Evolutionary conservation across 345 rosid genomes (phyloP), one percentile per base, ranked within the genome.

Genomic region (Melastoma malabathricum): DNA sequence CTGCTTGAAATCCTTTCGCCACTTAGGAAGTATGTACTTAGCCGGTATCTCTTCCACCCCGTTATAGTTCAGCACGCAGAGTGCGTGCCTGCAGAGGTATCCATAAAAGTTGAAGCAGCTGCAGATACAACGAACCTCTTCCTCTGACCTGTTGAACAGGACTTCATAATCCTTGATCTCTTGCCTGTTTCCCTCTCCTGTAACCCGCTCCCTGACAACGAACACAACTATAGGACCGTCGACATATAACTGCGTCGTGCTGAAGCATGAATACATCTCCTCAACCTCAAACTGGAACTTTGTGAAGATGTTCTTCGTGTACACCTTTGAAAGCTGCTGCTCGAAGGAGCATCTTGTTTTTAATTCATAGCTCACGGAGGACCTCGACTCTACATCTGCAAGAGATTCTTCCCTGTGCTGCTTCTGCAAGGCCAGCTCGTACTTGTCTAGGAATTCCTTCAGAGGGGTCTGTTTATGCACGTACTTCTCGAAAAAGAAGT

Each of bases 391-490:
- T 19, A 67, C 25, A 64, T 89, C 90, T 0, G 78, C 68, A 13
- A 69, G 66, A 55, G 76, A 68, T 70, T 85, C 97, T 67, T 85
- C 83, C 68, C 50, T 70, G 71, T 74, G 88, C 70, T 78, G 81
- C 75, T 72, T 81, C 50, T 81, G 88, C 43, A 83, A 60, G 45
- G 86, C 82, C 63, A 83, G 45, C 63, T 81, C 95, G 22, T 81
- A 83, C 72, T 81, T 79, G 53, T 86, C 95, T 5, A 89, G 83
- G 72, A 89, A 89, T 72, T 89, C 95, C 63, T 82, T 89, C 67
- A 89, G 54, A 23, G 93, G 82, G 16, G 95, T 89, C 53, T 83
- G 88, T 34, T 76, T 82, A 43, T 81, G 94, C 58, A 86, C 57
- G 6, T 74, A 83, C 64, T 68, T 78, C 25, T 83, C 82, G 19